A percentile compares a stretch with the other conserved stretches of the same genome.
Conservation (phyloP, 2,329 filamentous ascomycete genomes). For the Sarocladium brachiariae region DNA sequence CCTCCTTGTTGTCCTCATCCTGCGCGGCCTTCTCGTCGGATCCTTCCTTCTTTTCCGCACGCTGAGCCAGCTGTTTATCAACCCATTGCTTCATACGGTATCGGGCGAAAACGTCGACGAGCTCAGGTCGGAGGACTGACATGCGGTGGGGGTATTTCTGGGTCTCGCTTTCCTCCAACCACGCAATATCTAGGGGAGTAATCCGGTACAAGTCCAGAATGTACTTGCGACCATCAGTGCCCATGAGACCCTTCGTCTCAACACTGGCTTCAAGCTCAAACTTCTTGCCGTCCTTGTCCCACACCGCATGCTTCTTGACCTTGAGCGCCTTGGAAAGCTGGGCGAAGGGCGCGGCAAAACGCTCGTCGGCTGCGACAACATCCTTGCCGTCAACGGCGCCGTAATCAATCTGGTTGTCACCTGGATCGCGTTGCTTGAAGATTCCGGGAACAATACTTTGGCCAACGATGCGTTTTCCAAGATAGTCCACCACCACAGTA, state of each 20-base stretch:
- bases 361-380: conserved; percentile 81
- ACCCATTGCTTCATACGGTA: conserved; percentile 86
- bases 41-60: conserved; percentile 21
- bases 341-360: conserved; percentile 76
- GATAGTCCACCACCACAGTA: conserved; percentile 92
- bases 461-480: conserved; percentile 93
- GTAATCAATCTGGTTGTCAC: conserved; percentile 98
- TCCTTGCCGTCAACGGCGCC: conserved; percentile 97
- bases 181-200: conserved; percentile 82
- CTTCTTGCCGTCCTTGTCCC: conserved; percentile 90
- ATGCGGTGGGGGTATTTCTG: conserved; percentile 84
- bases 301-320: conserved; percentile 91
- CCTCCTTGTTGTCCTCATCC: conserved; percentile 12
- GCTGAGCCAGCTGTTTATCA: conserved; percentile 61
- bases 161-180: conserved; percentile 70
- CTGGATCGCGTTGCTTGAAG: conserved; percentile 96
- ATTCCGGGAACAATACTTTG: conserved; percentile 98
- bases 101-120: conserved; percentile 80
- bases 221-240: conserved; percentile 94
- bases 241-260: conserved; percentile 95
- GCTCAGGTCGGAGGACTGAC: conserved; percentile 85
- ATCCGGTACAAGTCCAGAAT: conserved; percentile 95
- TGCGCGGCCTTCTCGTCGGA: conserved; percentile 15
- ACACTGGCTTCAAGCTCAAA: conserved; percentile 93
- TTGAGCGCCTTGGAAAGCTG: conserved; percentile 86